Evolutionary conservation across 179 eudicot genomes (phyloP).

Genomic region (Amaranthus tricolor): DNA sequence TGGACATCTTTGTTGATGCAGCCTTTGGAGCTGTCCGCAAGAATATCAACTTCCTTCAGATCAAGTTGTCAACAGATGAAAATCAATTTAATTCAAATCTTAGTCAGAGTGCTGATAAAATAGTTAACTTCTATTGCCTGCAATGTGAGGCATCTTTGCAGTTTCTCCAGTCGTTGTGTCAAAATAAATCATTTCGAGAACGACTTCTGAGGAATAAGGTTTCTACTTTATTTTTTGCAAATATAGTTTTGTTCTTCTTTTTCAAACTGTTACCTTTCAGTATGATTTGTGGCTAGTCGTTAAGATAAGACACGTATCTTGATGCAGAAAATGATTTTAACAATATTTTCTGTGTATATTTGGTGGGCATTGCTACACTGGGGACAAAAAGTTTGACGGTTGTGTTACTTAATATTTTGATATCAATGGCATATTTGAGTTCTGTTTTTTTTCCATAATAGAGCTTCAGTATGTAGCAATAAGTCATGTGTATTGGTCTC

Average conservation of each 20-base stretch:
- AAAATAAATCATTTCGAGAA: conserved; percentile 78
- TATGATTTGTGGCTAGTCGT: neutral
- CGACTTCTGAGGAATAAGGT: conserved; percentile 79
- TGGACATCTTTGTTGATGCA: conserved; percentile 69
- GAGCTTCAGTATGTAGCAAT: neutral
- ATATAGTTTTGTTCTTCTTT: neutral
- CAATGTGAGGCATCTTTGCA: conserved; percentile 94
- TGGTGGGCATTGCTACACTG: neutral
- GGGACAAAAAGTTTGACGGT: neutral
- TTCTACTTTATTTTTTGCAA: conserved; percentile 2
- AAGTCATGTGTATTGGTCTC: neutral
- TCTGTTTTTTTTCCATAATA: neutral
- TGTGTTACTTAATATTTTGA: neutral
- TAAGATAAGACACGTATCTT: neutral
- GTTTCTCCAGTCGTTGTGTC: conserved; percentile 79
- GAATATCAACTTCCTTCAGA: conserved; percentile 59
- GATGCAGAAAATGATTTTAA: neutral
- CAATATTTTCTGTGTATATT: neutral
- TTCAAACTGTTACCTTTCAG: neutral
- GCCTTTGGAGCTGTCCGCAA: conserved; percentile 75
- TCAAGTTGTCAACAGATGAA: conserved; percentile 48
- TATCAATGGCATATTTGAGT: neutral
- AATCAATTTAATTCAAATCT: conserved; percentile 31
- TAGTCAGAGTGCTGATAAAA: conserved; percentile 42
- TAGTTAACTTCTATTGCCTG: conserved; percentile 56